Evolutionary conservation across 2,329 filamentous ascomycete species (phyloP), one percentile per base, ranked within the genome.

Genomic region (Colletotrichum neosansevieriae): DNA sequence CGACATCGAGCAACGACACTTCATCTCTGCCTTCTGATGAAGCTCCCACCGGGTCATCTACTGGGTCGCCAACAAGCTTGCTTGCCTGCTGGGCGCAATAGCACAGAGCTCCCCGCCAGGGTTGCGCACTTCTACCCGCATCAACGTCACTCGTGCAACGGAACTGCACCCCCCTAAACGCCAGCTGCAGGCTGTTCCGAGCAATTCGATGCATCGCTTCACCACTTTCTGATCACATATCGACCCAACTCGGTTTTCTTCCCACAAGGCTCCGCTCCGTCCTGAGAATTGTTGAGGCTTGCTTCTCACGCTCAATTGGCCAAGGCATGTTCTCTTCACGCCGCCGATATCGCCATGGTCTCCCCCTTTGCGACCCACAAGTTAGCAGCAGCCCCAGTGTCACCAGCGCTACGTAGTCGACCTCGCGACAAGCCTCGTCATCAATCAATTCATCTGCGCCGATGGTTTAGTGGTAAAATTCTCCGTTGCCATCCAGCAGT

Each of bases 361-460:
- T 21, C 9, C 9, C 49, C 32, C 17, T 4, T 29, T 29, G 9
- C 15, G 29, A 17, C 29, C 49, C 49, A 53, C 49, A 51, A 34
- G 21, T 34, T 24, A 29, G 24, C 24, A 50, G 47, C 21, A 13
- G 9, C 49, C 2, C 49, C n/a, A 19, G 17, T n/a, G 17, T 38
- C 17, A 38, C 34, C 12, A 2, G 7, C 34, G 19, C 51, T 4
- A 0, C 11, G 24, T 54, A 54, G 12, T 3, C 3, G 4, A 12
- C 3, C 17, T 10, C 13, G 4, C n/a, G 32, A 54, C 2, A 0
- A 0, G 0, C 0, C 0, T 6, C 0, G 2, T 0, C 12, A 40
- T 54, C 6, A 21, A 54, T 2, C 9, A 21, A 24, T 24, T 2
- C 17, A 40, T 40, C 34, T 17, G 51, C 51, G 51, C 51, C 51